Conservation (phyloP, 345 rosid species). For the Eucalyptus leucophloia region DNA sequence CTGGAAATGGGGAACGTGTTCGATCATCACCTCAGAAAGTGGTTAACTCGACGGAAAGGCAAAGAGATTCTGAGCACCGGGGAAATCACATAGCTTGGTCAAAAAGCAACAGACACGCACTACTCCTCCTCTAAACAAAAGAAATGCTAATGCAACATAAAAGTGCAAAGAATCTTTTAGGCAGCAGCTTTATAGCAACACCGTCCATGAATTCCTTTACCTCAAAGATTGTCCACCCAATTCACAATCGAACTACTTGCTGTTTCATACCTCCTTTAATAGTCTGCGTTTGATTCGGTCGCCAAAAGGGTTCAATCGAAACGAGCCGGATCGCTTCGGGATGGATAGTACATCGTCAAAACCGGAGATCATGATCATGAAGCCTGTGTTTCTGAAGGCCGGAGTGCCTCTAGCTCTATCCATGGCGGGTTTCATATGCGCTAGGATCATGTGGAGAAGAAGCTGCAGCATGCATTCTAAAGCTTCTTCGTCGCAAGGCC, state of each 20-base stretch:
- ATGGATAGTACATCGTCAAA: not conserved
- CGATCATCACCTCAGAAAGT: not conserved
- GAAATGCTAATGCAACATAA: not conserved
- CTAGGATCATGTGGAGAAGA: slow-evolving; percentile 27
- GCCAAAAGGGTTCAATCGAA: not conserved
- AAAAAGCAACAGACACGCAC: slow-evolving; percentile 20
- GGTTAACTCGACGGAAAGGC: not conserved
- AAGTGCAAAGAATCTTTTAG: not conserved
- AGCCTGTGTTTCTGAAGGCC: slow-evolving; percentile 54
- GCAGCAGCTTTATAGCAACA: not conserved
- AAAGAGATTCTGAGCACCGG: slow-evolving; percentile 15
- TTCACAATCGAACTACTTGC: not conserved
- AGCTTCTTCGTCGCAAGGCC: not conserved
- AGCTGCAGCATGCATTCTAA: not conserved
- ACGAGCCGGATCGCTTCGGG: not conserved
- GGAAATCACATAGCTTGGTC: slow-evolving; percentile 1
- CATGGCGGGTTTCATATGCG: slow-evolving; percentile 43
- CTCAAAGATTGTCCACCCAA: not conserved
- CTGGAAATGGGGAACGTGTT: not conserved
- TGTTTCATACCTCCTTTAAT: too few species aligned
- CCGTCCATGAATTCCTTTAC: not conserved
- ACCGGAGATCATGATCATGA: slow-evolving; percentile 23
- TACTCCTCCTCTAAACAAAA: slow-evolving; percentile 18
- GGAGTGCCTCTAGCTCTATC: slow-evolving; percentile 55
- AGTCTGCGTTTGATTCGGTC: not conserved